phyloP scores from a whole-genome alignment of 305 asterid genomes.

The Fraxinus baroniana region DNA sequence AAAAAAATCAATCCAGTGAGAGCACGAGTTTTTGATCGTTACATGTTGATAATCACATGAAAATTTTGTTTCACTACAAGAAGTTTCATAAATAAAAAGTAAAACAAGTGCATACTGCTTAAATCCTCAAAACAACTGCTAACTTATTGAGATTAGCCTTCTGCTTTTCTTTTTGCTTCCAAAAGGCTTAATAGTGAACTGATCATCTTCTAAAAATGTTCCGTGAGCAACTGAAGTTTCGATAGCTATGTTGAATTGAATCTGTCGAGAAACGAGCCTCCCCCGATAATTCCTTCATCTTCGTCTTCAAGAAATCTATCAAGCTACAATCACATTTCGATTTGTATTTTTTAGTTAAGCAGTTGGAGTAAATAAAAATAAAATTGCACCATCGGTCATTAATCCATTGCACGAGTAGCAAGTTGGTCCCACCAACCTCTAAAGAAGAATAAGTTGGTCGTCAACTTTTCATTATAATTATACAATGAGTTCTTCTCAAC shows the following conservation, averaged over 20 bases:
- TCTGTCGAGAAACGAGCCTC: constrained; percentile 36
- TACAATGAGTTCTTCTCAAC: not conserved
- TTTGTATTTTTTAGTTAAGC: not conserved
- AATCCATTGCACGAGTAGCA: not conserved
- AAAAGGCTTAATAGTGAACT: not conserved
- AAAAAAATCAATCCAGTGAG: too few species aligned
- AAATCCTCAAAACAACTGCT: not conserved
- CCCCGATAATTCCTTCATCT: constrained; percentile 33
- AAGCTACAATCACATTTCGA: constrained; percentile 29
- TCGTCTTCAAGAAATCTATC: constrained; percentile 54
- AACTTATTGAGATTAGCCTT: not conserved
- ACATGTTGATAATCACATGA: too few species aligned
- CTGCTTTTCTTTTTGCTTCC: not conserved
- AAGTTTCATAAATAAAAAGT: not conserved
- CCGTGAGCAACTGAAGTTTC: not conserved
- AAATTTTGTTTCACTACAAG: too few species aligned
- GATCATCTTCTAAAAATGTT: not conserved
- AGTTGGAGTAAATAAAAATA: not conserved
- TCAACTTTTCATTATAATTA: not conserved
- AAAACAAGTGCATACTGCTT: not conserved
- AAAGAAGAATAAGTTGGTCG: not conserved
- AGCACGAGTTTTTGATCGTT: too few species aligned
- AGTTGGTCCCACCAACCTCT: not conserved
- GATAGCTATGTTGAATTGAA: constrained; percentile 39
- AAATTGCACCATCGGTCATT: not conserved